These are phyloP conservation scores for Amanita molliuscula DNA, from an alignment of 768 basidiomycete species.

Conservation along the genomic window DNA sequence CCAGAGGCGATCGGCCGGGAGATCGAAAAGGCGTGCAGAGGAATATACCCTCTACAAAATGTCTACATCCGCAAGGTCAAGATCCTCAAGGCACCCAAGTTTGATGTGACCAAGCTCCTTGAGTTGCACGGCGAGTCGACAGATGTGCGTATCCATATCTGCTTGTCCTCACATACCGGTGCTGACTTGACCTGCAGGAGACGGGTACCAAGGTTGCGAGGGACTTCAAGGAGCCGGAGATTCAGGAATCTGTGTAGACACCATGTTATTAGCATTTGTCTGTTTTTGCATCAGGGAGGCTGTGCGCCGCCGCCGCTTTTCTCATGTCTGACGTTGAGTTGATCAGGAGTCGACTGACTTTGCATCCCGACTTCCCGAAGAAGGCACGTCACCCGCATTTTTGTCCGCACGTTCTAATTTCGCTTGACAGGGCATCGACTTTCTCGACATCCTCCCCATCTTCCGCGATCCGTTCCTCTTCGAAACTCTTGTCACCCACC, in stretches of 20 bases:
- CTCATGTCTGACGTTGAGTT: constrained; percentile 69
- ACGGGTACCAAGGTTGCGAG: constrained; percentile 89
- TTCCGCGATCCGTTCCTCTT: constrained; percentile 78
- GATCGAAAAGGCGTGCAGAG: constrained; percentile 95
- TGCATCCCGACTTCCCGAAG: constrained; percentile 79
- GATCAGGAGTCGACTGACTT: constrained; percentile 48
- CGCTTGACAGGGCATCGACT: constrained; percentile 64
- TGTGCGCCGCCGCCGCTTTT: neutral
- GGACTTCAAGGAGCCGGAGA: constrained; percentile 98
- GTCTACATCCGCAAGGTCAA: constrained; percentile 99
- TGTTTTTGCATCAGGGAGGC: constrained; percentile 12
- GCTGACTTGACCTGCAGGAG: constrained; percentile 43
- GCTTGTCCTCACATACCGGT: neutral
- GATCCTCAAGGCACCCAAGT: constrained; percentile 97
- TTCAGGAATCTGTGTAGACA: constrained; percentile 81
- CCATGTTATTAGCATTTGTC: constrained; percentile 24
- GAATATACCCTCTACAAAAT: constrained; percentile 98
- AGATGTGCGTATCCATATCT: constrained; percentile 53
- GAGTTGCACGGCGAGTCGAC: constrained; percentile 95
- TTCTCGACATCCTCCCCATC: constrained; percentile 93
- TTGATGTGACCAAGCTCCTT: constrained; percentile 89
- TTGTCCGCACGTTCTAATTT: neutral
- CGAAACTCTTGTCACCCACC: constrained; percentile 85
- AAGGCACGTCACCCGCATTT: constrained; percentile 41
- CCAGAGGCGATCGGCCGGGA: constrained; percentile 98